phyloP scores from a whole-genome alignment of 441 rosid species.

The Raphanus hybrid region DNA sequence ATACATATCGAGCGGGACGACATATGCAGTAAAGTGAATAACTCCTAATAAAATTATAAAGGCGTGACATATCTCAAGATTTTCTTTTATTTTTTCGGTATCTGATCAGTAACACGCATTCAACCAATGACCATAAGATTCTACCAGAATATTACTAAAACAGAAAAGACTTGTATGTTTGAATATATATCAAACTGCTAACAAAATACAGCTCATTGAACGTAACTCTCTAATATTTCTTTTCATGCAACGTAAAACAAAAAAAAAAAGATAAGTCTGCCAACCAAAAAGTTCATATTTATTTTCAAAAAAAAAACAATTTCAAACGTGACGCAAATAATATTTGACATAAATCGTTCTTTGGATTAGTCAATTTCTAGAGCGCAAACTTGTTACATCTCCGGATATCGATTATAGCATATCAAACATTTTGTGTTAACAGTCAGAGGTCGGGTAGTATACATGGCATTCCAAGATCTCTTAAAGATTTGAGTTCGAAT shows the following conservation, averaged over 20 bases:
- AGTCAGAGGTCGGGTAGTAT: no score
- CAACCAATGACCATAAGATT: slow-evolving; percentile 3
- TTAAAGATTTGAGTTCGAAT: no score
- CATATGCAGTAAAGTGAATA: neutral
- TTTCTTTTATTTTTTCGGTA: neutral
- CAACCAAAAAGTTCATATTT: neutral
- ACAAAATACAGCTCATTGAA: neutral
- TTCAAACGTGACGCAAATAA: neutral
- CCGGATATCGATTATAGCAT: neutral
- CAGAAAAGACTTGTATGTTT: neutral
- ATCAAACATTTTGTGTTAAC: neutral
- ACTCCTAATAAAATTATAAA: neutral
- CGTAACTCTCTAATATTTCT: neutral
- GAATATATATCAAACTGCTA: neutral
- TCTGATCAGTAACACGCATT: neutral
- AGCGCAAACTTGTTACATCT: neutral
- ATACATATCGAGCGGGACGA: neutral
- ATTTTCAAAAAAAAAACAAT: neutral
- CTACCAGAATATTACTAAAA: neutral
- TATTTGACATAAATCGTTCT: neutral
- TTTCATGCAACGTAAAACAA: slow-evolving; percentile 1
- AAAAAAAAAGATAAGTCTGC: neutral
- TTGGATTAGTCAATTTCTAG: neutral
- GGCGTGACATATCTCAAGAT: slow-evolving; percentile 1
- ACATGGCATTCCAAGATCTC: no score